Percentiles rank a stretch among this genome's conserved stretches.
Conservation (phyloP, 2,329 filamentous ascomycete species). For the Alternaria ventricosa region DNA sequence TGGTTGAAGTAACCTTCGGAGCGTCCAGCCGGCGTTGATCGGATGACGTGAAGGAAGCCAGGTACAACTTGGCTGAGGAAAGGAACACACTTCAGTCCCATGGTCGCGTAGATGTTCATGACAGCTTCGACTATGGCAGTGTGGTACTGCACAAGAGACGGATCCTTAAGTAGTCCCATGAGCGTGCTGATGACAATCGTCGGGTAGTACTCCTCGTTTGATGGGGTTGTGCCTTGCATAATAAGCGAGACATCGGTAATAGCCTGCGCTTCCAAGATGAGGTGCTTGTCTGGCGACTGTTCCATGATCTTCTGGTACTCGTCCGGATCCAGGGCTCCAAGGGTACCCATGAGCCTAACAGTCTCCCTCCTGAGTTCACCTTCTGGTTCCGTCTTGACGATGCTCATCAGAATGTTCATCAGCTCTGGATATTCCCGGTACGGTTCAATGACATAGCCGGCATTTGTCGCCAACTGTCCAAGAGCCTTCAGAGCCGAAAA, state of each 20-base stretch:
- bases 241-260: constrained; percentile 95
- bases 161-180: constrained; percentile 88
- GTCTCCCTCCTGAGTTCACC: constrained; percentile 88
- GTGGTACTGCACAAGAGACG: constrained; percentile 88
- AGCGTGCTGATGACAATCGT: constrained; percentile 97
- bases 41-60: constrained; percentile 88
- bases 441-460: constrained; percentile 95
- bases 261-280: constrained; percentile 68
- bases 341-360: constrained; percentile 93
- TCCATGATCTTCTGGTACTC: constrained; percentile 96
- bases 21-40: constrained; percentile 75
- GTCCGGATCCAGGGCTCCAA: constrained; percentile 94
- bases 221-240: constrained; percentile 96
- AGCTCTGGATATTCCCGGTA: constrained; percentile 95
- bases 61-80: constrained; percentile 95
- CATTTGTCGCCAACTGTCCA: constrained; percentile 92
- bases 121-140: constrained; percentile 95
- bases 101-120: constrained; percentile 97
- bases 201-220: constrained; percentile 97
- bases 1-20: constrained; percentile 98
- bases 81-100: constrained; percentile 93
- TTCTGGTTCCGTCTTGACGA: constrained; percentile 90
- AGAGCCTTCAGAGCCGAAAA: constrained; percentile 90
- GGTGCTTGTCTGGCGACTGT: constrained; percentile 80
- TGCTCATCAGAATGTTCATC: constrained; percentile 88